phyloP scores from a whole-genome alignment of 2,329 filamentous ascomycete species.

The Cladophialophora psammophila region DNA sequence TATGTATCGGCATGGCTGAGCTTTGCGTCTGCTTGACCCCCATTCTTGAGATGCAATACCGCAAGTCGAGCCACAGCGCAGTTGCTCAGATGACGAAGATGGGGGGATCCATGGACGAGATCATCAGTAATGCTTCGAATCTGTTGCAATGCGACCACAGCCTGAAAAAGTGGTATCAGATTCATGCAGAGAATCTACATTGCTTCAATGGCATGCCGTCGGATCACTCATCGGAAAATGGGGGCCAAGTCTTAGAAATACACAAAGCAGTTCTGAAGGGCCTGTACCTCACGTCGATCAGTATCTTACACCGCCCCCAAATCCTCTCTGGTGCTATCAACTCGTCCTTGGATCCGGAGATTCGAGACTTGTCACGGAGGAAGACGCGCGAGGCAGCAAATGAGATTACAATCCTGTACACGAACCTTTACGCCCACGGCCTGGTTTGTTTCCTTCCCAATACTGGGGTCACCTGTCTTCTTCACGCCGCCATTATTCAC shows the following conservation, averaged over 20 bases:
- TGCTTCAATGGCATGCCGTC: slow-evolving; percentile 64
- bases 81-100: slow-evolving; percentile 77
- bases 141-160: slow-evolving; percentile 81
- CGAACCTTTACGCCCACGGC: slow-evolving; percentile 74
- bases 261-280: slow-evolving; percentile 88
- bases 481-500: slow-evolving; percentile 93
- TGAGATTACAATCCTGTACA: slow-evolving; percentile 84
- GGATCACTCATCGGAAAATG: slow-evolving; percentile 66
- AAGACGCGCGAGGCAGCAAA: slow-evolving; percentile 84
- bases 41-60: slow-evolving; percentile 90
- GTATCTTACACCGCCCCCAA: slow-evolving; percentile 87
- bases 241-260: slow-evolving; percentile 64
- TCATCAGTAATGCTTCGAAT: slow-evolving; percentile 78
- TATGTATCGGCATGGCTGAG: slow-evolving; percentile 92
- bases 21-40: slow-evolving; percentile 90
- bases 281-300: slow-evolving; percentile 91
- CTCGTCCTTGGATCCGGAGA: slow-evolving; percentile 65
- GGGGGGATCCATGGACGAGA: slow-evolving; percentile 91
- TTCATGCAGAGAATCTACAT: slow-evolving; percentile 73
- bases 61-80: slow-evolving; percentile 80
- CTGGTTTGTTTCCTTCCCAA: slow-evolving; percentile 84
- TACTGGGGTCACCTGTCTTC: slow-evolving; percentile 86
- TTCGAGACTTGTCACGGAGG: slow-evolving; percentile 81
- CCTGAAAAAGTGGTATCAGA: slow-evolving; percentile 77
- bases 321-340: slow-evolving; percentile 77